A percentile compares a stretch with the other conserved stretches of the same genome.
Evolutionary conservation across 1,284 basidiomycete genomes (phyloP).

Genomic region (Somion occarium): DNA sequence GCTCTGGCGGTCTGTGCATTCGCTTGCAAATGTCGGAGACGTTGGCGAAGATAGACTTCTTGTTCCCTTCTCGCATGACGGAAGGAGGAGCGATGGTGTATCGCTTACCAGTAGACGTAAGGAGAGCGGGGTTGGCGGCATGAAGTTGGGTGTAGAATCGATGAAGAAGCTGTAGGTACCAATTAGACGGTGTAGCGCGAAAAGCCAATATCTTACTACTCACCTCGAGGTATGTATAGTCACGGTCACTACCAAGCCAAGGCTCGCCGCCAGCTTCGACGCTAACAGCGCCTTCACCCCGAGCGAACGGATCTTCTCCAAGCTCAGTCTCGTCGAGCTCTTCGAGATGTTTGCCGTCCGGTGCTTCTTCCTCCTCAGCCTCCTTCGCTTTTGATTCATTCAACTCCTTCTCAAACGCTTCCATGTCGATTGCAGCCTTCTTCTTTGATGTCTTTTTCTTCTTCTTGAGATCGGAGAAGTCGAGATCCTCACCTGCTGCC

Average conservation of each 20-base stretch:
- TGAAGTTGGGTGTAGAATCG: slow-evolving; percentile 93
- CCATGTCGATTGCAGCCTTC: slow-evolving; percentile 67
- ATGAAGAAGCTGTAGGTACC: slow-evolving; percentile 67
- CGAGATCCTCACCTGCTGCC: slow-evolving; percentile 58
- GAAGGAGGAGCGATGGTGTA: slow-evolving; percentile 98
- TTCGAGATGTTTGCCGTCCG: slow-evolving; percentile 58
- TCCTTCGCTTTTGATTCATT: slow-evolving; percentile 59
- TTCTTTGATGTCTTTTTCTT: slow-evolving; percentile 81
- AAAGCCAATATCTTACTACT: too few relatives aligned
- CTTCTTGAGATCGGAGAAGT: slow-evolving; percentile 85
- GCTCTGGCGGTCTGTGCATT: slow-evolving; percentile 99
- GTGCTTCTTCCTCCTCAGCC: slow-evolving; percentile 48
- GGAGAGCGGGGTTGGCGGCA: slow-evolving; percentile 91
- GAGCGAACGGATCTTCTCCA: slow-evolving; percentile 82
- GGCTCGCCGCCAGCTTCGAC: slow-evolving; percentile 71
- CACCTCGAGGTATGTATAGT: slow-evolving; percentile 93
- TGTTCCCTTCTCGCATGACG: slow-evolving; percentile 92
- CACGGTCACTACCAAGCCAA: slow-evolving; percentile 90
- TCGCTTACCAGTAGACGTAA: slow-evolving; percentile 80
- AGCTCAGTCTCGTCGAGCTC: slow-evolving; percentile 74
- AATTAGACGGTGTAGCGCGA: not conserved
- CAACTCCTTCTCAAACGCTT: slow-evolving; percentile 89
- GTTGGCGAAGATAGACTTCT: slow-evolving; percentile 97
- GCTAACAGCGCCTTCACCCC: slow-evolving; percentile 48
- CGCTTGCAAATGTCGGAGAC: slow-evolving; percentile 96